Conservation (phyloP, 2,329 filamentous ascomycete genomes). For the Xylaria sp. region DNA sequence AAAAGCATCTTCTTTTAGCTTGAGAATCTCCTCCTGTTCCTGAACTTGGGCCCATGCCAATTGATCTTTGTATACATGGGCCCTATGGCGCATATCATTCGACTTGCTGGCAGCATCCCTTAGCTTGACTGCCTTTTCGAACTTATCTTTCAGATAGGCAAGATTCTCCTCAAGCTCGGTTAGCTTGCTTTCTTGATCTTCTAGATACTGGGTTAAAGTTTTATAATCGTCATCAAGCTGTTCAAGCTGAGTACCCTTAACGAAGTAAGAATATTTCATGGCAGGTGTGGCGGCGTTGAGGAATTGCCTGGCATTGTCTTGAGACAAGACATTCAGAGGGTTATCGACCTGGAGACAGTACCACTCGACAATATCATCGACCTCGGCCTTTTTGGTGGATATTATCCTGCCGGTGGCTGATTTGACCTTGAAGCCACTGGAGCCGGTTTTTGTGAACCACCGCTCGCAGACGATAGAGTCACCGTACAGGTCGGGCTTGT, state of each 20-base stretch:
- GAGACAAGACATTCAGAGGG: slow-evolving; percentile 92
- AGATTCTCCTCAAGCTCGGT: slow-evolving; percentile 71
- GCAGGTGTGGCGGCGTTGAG: slow-evolving; percentile 83
- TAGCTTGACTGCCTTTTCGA: slow-evolving; percentile 71
- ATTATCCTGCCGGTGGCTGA: slow-evolving; percentile 74
- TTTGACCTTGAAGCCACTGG: slow-evolving; percentile 89
- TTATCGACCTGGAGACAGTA: slow-evolving; percentile 96
- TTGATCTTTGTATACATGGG: slow-evolving; percentile 70
- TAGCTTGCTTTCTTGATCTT: slow-evolving; percentile 75
- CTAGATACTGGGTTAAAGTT: slow-evolving; percentile 80
- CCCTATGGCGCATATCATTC: slow-evolving; percentile 70
- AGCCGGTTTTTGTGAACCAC: slow-evolving; percentile 79
- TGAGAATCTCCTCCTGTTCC: slow-evolving; percentile 72
- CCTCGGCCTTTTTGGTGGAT: slow-evolving; percentile 84
- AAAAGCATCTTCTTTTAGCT: slow-evolving; percentile 48
- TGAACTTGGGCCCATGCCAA: slow-evolving; percentile 89
- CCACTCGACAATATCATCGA: slow-evolving; percentile 93
- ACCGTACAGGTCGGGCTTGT: slow-evolving; percentile 84
- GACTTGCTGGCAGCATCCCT: slow-evolving; percentile 74
- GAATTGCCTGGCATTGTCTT: slow-evolving; percentile 94
- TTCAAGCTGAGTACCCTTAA: slow-evolving; percentile 93
- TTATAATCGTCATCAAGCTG: slow-evolving; percentile 92
- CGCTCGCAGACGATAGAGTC: slow-evolving; percentile 90
- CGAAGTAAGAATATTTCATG: slow-evolving; percentile 96
- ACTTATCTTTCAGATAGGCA: slow-evolving; percentile 65